phyloP scores from a whole-genome alignment of 2,329 filamentous ascomycete genomes.

The Trichoderma aggressivum region DNA sequence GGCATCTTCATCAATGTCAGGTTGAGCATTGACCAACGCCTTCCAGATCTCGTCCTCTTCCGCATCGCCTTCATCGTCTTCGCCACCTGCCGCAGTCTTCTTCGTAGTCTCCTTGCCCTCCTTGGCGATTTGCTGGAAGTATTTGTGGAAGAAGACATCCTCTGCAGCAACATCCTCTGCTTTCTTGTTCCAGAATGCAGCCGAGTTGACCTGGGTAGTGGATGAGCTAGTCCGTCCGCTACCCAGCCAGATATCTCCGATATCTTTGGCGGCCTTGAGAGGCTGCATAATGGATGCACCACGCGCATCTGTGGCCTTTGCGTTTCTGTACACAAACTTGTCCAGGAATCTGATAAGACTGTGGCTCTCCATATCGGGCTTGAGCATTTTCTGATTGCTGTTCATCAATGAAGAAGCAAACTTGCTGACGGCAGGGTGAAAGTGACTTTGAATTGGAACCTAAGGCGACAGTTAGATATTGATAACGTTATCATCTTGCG shows the following conservation, averaged over 20 bases:
- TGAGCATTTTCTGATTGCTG: conserved; percentile 69
- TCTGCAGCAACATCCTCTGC: conserved; percentile 83
- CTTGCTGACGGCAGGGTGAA: conserved; percentile 87
- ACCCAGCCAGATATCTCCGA: conserved; percentile 55
- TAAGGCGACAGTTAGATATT: conserved; percentile 24
- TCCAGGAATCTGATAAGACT: conserved; percentile 94
- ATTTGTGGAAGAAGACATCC: conserved; percentile 97
- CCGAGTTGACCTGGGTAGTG: conserved; percentile 66
- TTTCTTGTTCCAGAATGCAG: conserved; percentile 89
- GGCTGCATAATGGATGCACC: conserved; percentile 97
- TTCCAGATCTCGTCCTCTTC: conserved; percentile 86
- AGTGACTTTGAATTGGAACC: conserved; percentile 58
- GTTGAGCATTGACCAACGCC: conserved; percentile 76
- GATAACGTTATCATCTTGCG: not conserved
- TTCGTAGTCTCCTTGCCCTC: conserved; percentile 52
- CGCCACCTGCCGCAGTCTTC: conserved; percentile 47
- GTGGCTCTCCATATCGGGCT: conserved; percentile 86
- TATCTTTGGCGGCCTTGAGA: conserved; percentile 52
- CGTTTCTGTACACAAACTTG: conserved; percentile 96
- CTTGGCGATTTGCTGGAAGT: conserved; percentile 77
- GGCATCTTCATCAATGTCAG: conserved; percentile 56
- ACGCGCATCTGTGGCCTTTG: conserved; percentile 69
- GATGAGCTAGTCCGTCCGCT: conserved; percentile 44
- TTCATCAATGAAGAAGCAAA: conserved; percentile 72
- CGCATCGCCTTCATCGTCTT: conserved; percentile 41